phyloP scores from a whole-genome alignment of 768 basidiomycete species.

The Guyanaporus albipodus region DNA sequence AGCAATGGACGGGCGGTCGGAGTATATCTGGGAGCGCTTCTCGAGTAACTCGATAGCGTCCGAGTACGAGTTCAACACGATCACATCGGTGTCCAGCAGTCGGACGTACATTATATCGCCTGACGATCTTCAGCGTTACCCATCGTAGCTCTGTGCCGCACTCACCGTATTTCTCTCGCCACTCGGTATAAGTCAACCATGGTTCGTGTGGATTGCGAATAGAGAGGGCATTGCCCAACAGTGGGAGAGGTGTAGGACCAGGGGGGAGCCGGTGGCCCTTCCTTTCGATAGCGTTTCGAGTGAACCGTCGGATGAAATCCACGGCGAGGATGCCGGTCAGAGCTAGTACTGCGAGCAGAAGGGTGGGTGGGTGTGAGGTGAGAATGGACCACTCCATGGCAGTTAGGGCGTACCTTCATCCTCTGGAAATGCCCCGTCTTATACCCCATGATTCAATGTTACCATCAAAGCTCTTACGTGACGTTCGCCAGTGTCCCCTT shows the following conservation, averaged over 20 bases:
- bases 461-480: no score
- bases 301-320: not conserved
- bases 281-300: not conserved
- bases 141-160: not conserved
- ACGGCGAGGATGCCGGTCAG: not conserved
- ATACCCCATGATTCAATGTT: no score
- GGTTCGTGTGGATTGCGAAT: not conserved
- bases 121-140: not conserved
- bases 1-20: constrained; percentile 7
- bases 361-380: not conserved
- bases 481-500: no score
- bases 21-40: constrained; percentile 11
- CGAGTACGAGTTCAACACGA: constrained; percentile 3
- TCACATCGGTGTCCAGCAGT: constrained; percentile 1
- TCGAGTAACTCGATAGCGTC: constrained; percentile 2
- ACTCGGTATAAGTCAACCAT: constrained; percentile 4
- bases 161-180: constrained; percentile 6
- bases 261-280: constrained; percentile 3
- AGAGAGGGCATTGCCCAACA: constrained; percentile 6
- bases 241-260: constrained; percentile 3
- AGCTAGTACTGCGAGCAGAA: not conserved
- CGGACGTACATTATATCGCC: constrained; percentile 5
- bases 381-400: not conserved
- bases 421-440: no score
- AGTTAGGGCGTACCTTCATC: no score